Conservation (phyloP, 108 stramenopile genomes). For the Skeletonema potamos region DNA sequence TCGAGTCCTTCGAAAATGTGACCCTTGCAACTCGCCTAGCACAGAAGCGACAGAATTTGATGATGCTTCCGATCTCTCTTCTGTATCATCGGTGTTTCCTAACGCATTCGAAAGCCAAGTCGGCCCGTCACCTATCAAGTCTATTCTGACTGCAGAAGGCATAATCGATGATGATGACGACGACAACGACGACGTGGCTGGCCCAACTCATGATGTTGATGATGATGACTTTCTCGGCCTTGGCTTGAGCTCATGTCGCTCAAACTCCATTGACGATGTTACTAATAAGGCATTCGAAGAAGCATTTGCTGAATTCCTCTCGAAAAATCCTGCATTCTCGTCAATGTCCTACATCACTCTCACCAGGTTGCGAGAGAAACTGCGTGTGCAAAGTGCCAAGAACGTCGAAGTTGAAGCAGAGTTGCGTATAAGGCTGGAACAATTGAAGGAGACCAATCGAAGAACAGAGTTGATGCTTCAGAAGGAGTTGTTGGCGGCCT, state of each 20-base stretch:
- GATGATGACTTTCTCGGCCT: not conserved
- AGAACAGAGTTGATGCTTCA: constrained; percentile 37
- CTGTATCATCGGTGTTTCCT: constrained; percentile 1
- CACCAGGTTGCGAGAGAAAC: constrained; percentile 23
- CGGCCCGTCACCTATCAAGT: constrained; percentile 3
- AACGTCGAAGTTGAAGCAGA: constrained; percentile 27
- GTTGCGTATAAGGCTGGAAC: constrained; percentile 16
- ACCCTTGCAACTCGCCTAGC: not conserved
- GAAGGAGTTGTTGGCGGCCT: constrained; percentile 34
- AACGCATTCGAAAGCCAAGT: not conserved
- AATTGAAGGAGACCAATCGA: constrained; percentile 24
- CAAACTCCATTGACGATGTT: constrained; percentile 5
- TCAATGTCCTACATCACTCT: constrained; percentile 38
- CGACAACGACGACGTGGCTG: not conserved
- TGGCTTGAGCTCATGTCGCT: constrained; percentile 1
- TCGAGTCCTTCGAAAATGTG: constrained; percentile 22
- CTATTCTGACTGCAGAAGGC: constrained; percentile 33
- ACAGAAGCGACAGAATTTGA: not conserved
- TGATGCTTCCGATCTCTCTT: not conserved
- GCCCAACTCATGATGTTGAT: not conserved
- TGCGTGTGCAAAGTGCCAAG: constrained; percentile 19
- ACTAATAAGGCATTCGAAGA: constrained; percentile 32
- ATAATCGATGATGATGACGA: constrained; percentile 8
- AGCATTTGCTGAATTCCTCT: constrained; percentile 40
- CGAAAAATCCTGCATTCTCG: constrained; percentile 40